A percentile compares a stretch with the other conserved stretches of the same genome.
These are phyloP conservation scores for Cystobasidium tubakii DNA, from an alignment of 768 basidiomycete genomes.

Conservation along the genomic window DNA sequence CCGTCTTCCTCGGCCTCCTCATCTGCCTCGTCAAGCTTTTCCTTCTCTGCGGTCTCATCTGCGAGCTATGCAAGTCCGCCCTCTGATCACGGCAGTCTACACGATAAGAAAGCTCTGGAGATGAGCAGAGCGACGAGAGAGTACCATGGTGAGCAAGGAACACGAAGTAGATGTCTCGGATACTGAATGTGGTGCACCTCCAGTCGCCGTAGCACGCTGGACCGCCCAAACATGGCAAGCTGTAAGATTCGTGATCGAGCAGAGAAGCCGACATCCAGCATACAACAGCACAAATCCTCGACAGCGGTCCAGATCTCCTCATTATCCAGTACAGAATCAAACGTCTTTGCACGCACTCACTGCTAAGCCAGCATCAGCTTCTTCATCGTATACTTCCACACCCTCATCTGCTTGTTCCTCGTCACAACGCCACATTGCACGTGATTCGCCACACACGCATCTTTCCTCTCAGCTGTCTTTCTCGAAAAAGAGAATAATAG, in stretches of 20 bases:
- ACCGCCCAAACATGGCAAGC: slow-evolving; percentile 8
- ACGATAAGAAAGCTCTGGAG: not conserved
- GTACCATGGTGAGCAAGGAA: not conserved
- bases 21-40: not conserved
- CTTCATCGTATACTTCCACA: not conserved
- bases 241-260: not conserved
- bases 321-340: not conserved
- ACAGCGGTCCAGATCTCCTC: not conserved
- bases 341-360: not conserved
- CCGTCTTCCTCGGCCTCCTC: not conserved
- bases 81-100: not conserved
- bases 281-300: not conserved
- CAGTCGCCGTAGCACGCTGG: not conserved
- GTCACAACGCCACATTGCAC: not conserved
- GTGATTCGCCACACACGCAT: not conserved
- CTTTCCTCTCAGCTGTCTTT: not conserved
- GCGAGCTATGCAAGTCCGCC: not conserved
- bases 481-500: not conserved
- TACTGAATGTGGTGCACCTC: not conserved
- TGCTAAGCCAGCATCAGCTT: not conserved
- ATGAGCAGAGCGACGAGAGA: not conserved
- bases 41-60: slow-evolving; percentile 8
- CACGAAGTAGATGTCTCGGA: not conserved
- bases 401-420: not conserved
- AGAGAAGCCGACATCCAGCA: slow-evolving; percentile 4